phyloP scores from a whole-genome alignment of 2,329 filamentous ascomycete species.

The Aspergillus sp. region DNA sequence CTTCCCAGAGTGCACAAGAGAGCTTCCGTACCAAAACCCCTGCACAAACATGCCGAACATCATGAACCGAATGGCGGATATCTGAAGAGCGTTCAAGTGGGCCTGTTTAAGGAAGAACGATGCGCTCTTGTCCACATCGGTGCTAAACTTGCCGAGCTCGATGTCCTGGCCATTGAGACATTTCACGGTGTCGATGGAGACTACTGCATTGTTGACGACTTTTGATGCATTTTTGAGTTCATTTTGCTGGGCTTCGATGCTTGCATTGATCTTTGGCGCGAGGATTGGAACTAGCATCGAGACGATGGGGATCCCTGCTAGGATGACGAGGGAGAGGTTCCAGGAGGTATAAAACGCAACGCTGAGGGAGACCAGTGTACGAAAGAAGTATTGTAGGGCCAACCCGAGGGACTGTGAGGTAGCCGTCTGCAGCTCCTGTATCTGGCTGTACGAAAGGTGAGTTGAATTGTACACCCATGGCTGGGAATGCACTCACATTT shows the following conservation, averaged over 20 bases:
- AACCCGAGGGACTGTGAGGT: slow-evolving; percentile 80
- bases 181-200: slow-evolving; percentile 83
- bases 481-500: slow-evolving; percentile 63
- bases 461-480: not conserved
- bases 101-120: slow-evolving; percentile 70
- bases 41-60: slow-evolving; percentile 79
- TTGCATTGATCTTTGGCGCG: slow-evolving; percentile 64
- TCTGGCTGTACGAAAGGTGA: slow-evolving; percentile 61
- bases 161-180: slow-evolving; percentile 75
- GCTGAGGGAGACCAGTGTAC: slow-evolving; percentile 66
- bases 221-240: slow-evolving; percentile 74
- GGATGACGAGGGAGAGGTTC: slow-evolving; percentile 79
- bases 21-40: slow-evolving; percentile 86
- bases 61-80: slow-evolving; percentile 74
- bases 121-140: slow-evolving; percentile 62
- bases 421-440: slow-evolving; percentile 78
- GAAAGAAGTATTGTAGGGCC: slow-evolving; percentile 66
- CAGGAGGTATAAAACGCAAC: slow-evolving; percentile 81
- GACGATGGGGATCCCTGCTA: slow-evolving; percentile 73
- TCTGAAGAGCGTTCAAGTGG: slow-evolving; percentile 70
- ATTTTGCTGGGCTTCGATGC: slow-evolving; percentile 70
- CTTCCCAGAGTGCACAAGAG: slow-evolving; percentile 65
- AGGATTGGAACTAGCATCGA: slow-evolving; percentile 63
- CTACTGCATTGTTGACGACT: slow-evolving; percentile 69
- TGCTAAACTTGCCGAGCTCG: slow-evolving; percentile 69